These are phyloP conservation scores for Penicillium psychrofluorescens DNA, from an alignment of 495 filamentous ascomycete genomes.

Conservation along the genomic window DNA sequence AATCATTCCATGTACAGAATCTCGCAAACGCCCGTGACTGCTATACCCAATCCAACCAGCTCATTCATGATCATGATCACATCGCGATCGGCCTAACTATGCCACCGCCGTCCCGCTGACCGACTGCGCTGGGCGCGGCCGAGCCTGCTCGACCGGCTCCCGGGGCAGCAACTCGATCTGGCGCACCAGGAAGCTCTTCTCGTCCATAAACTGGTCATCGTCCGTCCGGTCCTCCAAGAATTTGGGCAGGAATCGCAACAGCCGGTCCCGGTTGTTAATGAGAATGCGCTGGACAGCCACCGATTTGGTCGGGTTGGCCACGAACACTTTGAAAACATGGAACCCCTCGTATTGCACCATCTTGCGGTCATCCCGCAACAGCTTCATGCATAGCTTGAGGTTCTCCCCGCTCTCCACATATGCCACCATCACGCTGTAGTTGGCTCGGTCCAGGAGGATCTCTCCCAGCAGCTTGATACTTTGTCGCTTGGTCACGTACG, in stretches of 20 bases:
- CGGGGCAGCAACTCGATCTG: conserved; percentile 78
- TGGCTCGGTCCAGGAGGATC: conserved; percentile 86
- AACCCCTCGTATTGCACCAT: conserved; percentile 99
- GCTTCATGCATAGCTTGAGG: conserved; percentile 96
- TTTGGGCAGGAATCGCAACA: conserved; percentile 78
- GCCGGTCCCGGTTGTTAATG: conserved; percentile 86
- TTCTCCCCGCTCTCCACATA: conserved; percentile 95
- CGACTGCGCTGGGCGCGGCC: conserved; percentile 25
- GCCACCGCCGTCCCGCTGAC: conserved; percentile 29
- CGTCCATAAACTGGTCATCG: conserved; percentile 97
- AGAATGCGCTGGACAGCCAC: conserved; percentile 89
- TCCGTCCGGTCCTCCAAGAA: conserved; percentile 95
- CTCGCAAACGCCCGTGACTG: too few species aligned
- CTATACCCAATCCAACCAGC: too few species aligned
- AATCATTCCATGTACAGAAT: too few species aligned
- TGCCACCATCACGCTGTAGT: conserved; percentile 95
- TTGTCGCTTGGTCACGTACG: conserved; percentile 97
- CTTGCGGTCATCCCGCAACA: conserved; percentile 86
- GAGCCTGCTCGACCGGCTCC: conserved; percentile 48
- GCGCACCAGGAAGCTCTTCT: conserved; percentile 92
- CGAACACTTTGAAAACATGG: conserved; percentile 99
- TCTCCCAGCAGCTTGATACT: conserved; percentile 96
- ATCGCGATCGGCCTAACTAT: background rate
- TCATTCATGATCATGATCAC: too few species aligned
- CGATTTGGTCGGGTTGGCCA: conserved; percentile 94